Conservation (phyloP, 1,139 yeast species). For the Blastobotrys raffinosifermentans region DNA sequence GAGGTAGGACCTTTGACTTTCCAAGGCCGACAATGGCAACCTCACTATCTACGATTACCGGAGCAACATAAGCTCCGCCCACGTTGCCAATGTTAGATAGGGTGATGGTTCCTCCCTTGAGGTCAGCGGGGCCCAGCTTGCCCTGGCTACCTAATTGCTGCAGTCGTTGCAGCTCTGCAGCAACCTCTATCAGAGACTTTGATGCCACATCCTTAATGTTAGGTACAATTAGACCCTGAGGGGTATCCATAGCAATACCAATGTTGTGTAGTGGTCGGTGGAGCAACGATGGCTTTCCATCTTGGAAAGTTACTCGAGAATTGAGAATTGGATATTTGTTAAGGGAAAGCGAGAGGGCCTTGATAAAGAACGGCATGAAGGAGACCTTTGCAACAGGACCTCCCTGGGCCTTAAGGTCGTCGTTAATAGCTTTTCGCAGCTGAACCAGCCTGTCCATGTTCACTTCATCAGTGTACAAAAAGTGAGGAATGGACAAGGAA, state of each 20-base stretch:
- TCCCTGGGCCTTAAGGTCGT: conserved; percentile 13
- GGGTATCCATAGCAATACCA: conserved; percentile 70
- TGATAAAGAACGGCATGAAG: conserved; percentile 35
- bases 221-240: conserved; percentile 70
- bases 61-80: conserved; percentile 73
- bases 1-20: conserved; percentile 26
- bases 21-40: conserved; percentile 35
- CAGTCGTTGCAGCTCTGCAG: conserved; percentile 50
- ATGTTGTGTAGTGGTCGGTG: conserved; percentile 36
- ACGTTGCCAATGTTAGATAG: conserved; percentile 73
- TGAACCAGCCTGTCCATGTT: conserved; percentile 24
- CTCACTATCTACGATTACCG: conserved; percentile 45
- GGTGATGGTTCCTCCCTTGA: conserved; percentile 72
- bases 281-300: conserved; percentile 23
- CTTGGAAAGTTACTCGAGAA: conserved; percentile 20
- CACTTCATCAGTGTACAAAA: conserved; percentile 33
- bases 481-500: conserved; percentile 33
- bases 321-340: conserved; percentile 28
- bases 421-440: conserved; percentile 24
- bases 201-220: conserved; percentile 65
- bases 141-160: conserved; percentile 58
- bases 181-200: conserved; percentile 56
- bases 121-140: conserved; percentile 61
- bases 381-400: conserved; percentile 24
- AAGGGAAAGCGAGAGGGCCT: conserved; percentile 31